Conservation (phyloP, 345 rosid species). For the Balakata baccata region DNA sequence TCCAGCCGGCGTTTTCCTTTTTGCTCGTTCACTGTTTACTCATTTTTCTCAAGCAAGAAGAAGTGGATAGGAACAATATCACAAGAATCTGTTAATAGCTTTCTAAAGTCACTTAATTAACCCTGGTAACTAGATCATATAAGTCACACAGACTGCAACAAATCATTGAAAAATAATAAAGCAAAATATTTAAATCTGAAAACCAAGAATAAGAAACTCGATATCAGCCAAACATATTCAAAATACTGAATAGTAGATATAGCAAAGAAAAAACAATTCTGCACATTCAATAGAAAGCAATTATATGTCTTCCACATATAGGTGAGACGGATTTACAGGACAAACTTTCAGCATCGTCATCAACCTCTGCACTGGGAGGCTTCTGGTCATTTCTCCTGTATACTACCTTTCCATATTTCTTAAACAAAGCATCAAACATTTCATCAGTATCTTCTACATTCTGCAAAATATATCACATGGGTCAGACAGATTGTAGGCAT, state of each 20-base stretch:
- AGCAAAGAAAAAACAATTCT: neutral
- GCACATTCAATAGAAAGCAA: neutral
- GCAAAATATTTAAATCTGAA: neutral
- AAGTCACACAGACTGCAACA: too few relatives aligned
- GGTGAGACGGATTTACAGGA: constrained; percentile 54
- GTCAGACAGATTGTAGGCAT: neutral
- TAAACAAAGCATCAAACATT: constrained; percentile 65
- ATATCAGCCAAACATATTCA: neutral
- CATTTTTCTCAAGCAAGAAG: too few relatives aligned
- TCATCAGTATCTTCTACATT: constrained; percentile 70
- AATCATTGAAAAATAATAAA: too few relatives aligned
- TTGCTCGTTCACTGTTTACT: too few relatives aligned
- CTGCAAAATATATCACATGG: constrained; percentile 39
- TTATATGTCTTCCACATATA: too few relatives aligned
- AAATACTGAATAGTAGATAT: neutral
- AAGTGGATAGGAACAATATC: too few relatives aligned
- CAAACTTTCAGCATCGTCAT: constrained; percentile 86
- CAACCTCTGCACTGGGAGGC: constrained; percentile 68
- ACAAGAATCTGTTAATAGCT: too few relatives aligned
- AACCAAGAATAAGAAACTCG: neutral
- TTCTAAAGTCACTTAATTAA: too few relatives aligned
- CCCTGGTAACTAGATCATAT: too few relatives aligned
- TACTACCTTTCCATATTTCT: constrained; percentile 80
- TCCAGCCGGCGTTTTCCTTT: too few relatives aligned
- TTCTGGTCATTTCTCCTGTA: constrained; percentile 54